phyloP scores from a whole-genome alignment of 495 filamentous ascomycete species.

The Tuber melanosporum region DNA sequence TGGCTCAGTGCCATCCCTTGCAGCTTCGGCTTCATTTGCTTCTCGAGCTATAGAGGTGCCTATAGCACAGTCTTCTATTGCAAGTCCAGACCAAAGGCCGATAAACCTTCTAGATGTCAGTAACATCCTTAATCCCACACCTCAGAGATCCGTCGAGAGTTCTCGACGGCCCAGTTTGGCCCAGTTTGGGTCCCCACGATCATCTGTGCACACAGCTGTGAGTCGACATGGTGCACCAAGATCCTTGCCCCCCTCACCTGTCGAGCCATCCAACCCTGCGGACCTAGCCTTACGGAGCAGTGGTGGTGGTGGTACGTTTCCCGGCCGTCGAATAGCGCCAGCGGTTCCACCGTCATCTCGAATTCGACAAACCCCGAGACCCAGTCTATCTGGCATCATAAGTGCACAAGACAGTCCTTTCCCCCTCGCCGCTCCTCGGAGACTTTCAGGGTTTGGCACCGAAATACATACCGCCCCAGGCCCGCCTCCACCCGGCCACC shows the following conservation, averaged over 20 bases:
- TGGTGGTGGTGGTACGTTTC: conserved; percentile 25
- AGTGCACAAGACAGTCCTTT: conserved; percentile 37
- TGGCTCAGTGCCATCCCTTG: conserved; percentile 31
- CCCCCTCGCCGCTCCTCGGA: conserved; percentile 30
- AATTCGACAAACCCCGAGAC: conserved; percentile 29
- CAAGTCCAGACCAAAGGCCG: conserved; percentile 36
- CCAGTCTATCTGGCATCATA: conserved; percentile 36
- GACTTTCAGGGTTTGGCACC: conserved; percentile 25
- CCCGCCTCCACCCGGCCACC: conserved; percentile 32
- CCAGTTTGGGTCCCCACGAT: conserved; percentile 35
- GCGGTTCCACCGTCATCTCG: conserved; percentile 31
- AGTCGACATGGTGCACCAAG: conserved; percentile 31
- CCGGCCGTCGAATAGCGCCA: conserved; percentile 34
- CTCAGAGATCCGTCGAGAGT: conserved; percentile 35
- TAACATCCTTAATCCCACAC: conserved; percentile 40
- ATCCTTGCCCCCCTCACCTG: conserved; percentile 37
- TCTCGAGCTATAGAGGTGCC: conserved; percentile 30
- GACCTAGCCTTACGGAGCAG: conserved; percentile 23
- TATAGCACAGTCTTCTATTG: conserved; percentile 26
- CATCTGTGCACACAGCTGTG: conserved; percentile 22
- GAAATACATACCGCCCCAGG: conserved; percentile 20
- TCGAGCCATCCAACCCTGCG: conserved; percentile 33
- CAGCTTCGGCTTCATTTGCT: conserved; percentile 29
- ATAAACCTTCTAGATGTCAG: conserved; percentile 37
- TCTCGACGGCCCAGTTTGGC: conserved; percentile 35